These are phyloP conservation scores for Biancaea sappan DNA, from an alignment of 306 rosid genomes.

Conservation along the genomic window DNA sequence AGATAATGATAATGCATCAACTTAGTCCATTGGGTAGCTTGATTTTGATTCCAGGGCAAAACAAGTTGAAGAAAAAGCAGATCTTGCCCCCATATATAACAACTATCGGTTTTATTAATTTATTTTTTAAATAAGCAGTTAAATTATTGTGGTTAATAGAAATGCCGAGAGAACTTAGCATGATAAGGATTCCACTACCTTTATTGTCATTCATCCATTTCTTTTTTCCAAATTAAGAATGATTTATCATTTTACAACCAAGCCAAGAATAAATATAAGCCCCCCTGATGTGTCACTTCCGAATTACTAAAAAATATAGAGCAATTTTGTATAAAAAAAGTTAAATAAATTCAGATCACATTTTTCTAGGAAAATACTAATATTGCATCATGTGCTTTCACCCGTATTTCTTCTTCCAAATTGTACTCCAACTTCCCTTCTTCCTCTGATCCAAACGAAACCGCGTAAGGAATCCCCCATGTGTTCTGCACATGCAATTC, in stretches of 20 bases:
- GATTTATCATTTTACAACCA: neutral
- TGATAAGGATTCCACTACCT: neutral
- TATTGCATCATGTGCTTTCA: constrained; percentile 17
- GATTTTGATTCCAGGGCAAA: constrained; percentile 5
- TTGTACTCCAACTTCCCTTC: constrained; percentile 11
- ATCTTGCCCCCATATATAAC: neutral
- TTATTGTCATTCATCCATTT: neutral
- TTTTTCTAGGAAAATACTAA: too few species aligned
- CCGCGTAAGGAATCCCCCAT: constrained; percentile 31
- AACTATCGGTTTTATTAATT: neutral
- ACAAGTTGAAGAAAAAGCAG: constrained; percentile 11
- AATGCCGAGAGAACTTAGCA: neutral
- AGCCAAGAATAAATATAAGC: neutral
- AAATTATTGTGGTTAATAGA: neutral
- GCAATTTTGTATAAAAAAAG: too few species aligned
- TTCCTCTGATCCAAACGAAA: constrained; percentile 20
- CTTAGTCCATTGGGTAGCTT: neutral
- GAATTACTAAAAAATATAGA: too few species aligned
- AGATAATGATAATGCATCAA: neutral
- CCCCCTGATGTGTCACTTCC: too few species aligned
- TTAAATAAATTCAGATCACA: too few species aligned
- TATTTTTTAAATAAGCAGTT: too few species aligned
- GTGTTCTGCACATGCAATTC: constrained; percentile 50
- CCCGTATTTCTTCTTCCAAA: neutral
- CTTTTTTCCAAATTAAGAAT: neutral